Evolutionary conservation across 2,329 filamentous ascomycete species (phyloP).

Genomic region (Alternaria gansuensis): DNA sequence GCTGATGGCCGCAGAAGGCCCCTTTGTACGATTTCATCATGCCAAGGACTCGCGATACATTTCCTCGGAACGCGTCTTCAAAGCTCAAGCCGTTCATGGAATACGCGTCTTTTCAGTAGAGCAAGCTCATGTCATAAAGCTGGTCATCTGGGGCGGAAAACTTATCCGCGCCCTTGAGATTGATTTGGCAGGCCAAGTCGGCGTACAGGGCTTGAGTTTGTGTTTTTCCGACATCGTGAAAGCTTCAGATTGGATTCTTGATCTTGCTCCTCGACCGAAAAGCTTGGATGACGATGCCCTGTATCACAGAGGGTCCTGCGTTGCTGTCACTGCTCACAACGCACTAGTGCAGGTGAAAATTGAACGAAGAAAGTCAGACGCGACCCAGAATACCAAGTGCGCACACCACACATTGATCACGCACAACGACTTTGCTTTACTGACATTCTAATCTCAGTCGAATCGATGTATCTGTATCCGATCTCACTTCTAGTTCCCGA

Average conservation of each 20-base stretch:
- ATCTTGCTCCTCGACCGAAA: conserved; percentile 35
- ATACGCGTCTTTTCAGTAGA: conserved; percentile 60
- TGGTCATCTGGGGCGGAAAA: conserved; percentile 51
- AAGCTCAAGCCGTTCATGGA: conserved; percentile 77
- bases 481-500: conserved; percentile 71
- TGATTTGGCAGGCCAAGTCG: conserved; percentile 33
- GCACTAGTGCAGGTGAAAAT: conserved; percentile 67
- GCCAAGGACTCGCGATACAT: conserved; percentile 37
- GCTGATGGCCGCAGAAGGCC: conserved; percentile 57
- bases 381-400: conserved; percentile 6
- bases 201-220: conserved; percentile 31
- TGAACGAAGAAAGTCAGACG: conserved; percentile 17
- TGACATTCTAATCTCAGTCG: conserved; percentile 17
- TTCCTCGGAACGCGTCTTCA: conserved; percentile 64
- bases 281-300: conserved; percentile 19
- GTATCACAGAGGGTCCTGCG: conserved; percentile 25
- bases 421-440: not conserved
- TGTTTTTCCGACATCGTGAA: conserved; percentile 32
- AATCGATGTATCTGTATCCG: conserved; percentile 54
- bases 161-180: conserved; percentile 59
- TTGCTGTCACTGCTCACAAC: conserved; percentile 83
- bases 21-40: conserved; percentile 53
- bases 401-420: not conserved
- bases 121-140: conserved; percentile 32
- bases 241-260: conserved; percentile 52